A percentile compares a stretch with the other conserved stretches of the same genome.
These are phyloP conservation scores for Tolypocladium album DNA, from an alignment of 2,329 filamentous ascomycete genomes.

Conservation along the genomic window DNA sequence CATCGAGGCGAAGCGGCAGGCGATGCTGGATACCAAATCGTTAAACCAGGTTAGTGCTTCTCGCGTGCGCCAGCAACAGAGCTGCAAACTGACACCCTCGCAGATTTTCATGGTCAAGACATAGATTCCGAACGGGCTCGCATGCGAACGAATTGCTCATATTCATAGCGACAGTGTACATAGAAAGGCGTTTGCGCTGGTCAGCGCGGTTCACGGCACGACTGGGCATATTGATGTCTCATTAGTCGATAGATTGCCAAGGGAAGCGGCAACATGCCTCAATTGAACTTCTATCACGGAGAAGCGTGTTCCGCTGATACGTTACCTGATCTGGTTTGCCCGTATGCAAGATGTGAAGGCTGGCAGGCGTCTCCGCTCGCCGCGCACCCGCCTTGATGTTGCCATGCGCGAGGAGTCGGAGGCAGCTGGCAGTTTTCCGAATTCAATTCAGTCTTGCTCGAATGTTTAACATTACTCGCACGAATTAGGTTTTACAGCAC, in stretches of 20 bases:
- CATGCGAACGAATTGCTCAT: not conserved
- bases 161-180: not conserved
- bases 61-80: not conserved
- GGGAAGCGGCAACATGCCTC: not conserved
- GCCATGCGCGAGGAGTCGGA: too few relatives aligned
- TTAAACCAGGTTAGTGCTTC: slow-evolving; percentile 63
- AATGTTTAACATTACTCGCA: not conserved
- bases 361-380: too few relatives aligned
- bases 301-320: not conserved
- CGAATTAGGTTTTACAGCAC: not conserved
- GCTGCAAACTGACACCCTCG: not conserved
- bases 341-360: too few relatives aligned
- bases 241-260: not conserved
- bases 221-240: too few relatives aligned
- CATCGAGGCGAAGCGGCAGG: slow-evolving; percentile 80
- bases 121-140: slow-evolving; percentile 6
- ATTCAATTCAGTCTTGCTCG: not conserved
- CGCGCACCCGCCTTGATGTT: too few relatives aligned
- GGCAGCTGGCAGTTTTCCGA: not conserved
- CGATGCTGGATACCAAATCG: slow-evolving; percentile 69
- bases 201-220: not conserved
- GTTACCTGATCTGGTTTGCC: not conserved
- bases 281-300: not conserved
- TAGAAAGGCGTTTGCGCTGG: not conserved
- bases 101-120: slow-evolving; percentile 62